Evolutionary conservation across 1,284 basidiomycete species (phyloP).

Genomic region (Apiotrichum mycotoxinovorans): DNA sequence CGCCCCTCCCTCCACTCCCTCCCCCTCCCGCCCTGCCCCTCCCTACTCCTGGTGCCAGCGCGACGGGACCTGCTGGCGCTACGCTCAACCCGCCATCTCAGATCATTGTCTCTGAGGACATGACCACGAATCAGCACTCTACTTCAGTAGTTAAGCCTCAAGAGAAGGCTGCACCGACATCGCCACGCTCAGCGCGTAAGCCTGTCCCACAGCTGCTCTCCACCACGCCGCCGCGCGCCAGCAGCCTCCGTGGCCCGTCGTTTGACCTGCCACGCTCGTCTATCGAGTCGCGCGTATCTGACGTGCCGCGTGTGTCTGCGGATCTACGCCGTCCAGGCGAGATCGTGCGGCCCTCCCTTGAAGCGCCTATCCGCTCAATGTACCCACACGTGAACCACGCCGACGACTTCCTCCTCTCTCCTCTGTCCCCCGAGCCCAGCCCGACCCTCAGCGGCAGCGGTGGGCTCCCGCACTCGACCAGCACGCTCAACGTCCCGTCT

Average conservation of each 20-base stretch:
- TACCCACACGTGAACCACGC: not conserved
- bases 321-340: not conserved
- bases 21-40: not conserved
- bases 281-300: not conserved
- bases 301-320: not conserved
- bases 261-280: not conserved
- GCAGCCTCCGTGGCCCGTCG: not conserved
- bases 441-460: not conserved
- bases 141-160: no score
- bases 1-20: no score
- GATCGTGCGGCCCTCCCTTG: not conserved
- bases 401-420: constrained; percentile 2
- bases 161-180: no score
- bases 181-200: no score
- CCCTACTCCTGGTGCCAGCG: no score
- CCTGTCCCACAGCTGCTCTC: not conserved
- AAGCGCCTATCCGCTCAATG: not conserved
- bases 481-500: not conserved
- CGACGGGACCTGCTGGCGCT: not conserved
- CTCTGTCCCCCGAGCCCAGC: not conserved
- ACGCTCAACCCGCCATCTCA: no score
- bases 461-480: not conserved
- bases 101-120: no score
- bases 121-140: no score
- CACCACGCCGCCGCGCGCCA: not conserved